These are phyloP conservation scores for Saccharomycopsis sp. DNA, from an alignment of 805 yeast genomes.

Conservation along the genomic window DNA sequence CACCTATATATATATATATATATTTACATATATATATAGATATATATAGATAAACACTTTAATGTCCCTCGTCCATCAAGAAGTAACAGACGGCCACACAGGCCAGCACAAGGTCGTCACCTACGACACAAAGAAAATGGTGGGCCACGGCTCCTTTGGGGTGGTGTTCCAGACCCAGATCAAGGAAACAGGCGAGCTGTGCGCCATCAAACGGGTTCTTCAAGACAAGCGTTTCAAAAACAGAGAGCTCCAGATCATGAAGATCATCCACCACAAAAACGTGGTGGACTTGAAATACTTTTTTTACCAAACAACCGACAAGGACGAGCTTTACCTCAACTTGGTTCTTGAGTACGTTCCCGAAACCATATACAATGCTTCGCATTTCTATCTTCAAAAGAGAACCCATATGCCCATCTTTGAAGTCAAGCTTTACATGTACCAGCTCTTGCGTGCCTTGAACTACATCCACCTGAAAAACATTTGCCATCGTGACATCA, in stretches of 20 bases:
- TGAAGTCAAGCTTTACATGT: constrained; percentile 80
- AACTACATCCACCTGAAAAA: constrained; percentile 68
- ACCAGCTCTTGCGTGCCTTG: constrained; percentile 66
- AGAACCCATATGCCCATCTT: constrained; percentile 76
- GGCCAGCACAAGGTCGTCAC: constrained; percentile 54
- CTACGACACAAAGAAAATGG: constrained; percentile 78
- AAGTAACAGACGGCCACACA: constrained; percentile 62
- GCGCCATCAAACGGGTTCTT: constrained; percentile 92
- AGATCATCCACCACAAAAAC: constrained; percentile 74
- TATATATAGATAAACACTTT: constrained; percentile 22
- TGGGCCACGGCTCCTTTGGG: constrained; percentile 99
- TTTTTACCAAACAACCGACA: constrained; percentile 68
- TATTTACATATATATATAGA: background rate
- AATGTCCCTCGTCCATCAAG: constrained; percentile 33
- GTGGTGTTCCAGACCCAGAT: constrained; percentile 88
- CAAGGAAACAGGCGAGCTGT: constrained; percentile 62
- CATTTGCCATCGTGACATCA: constrained; percentile 87
- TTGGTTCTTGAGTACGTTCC: constrained; percentile 88
- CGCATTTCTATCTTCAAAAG: constrained; percentile 72
- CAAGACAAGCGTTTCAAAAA: constrained; percentile 93
- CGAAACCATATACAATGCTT: constrained; percentile 88
- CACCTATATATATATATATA: background rate
- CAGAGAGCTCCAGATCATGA: constrained; percentile 94
- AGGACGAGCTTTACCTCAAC: constrained; percentile 73
- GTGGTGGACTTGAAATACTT: constrained; percentile 82